A percentile compares a stretch with the other conserved stretches of the same genome.
phyloP scores from a whole-genome alignment of 108 stramenopile species.

The Nannochloropsis salina region DNA sequence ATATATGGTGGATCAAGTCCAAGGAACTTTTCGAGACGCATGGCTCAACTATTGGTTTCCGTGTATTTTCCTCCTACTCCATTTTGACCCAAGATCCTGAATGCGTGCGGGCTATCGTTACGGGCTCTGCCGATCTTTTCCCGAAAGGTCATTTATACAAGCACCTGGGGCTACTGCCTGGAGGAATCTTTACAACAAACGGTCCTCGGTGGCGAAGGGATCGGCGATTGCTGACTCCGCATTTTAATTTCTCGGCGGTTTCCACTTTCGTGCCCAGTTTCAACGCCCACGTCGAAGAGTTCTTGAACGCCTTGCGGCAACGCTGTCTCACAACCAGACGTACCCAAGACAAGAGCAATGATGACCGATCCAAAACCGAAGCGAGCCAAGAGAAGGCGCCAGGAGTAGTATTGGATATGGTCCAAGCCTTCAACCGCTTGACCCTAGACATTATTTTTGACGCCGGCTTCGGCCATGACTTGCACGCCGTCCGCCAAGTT shows the following conservation, averaged over 20 bases:
- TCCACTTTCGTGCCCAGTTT: not conserved
- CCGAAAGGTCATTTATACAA: conserved; percentile 2
- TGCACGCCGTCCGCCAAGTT: not conserved
- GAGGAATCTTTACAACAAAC: not conserved
- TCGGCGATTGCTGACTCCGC: not conserved
- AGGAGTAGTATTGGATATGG: conserved; percentile 10
- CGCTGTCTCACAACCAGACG: not conserved
- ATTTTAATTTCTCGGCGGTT: not conserved
- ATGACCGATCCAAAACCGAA: not conserved
- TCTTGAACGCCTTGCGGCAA: not conserved
- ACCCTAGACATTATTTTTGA: not conserved
- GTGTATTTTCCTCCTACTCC: conserved; percentile 4
- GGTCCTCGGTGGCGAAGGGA: not conserved
- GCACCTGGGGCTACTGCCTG: not conserved
- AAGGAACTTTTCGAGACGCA: not conserved
- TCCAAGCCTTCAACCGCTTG: not conserved
- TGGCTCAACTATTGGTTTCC: conserved; percentile 5
- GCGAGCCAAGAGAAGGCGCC: not conserved
- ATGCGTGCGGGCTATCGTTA: not conserved
- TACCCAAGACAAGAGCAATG: not conserved
- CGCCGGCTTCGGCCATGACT: conserved; percentile 14
- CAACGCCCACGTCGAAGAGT: not conserved
- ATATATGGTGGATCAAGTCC: conserved; percentile 17
- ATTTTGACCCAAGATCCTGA: not conserved
- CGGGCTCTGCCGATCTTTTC: conserved; percentile 13